Evolutionary conservation across 129 eudicot species (phyloP).

Genomic region (Chrysanthemum makinoi): DNA sequence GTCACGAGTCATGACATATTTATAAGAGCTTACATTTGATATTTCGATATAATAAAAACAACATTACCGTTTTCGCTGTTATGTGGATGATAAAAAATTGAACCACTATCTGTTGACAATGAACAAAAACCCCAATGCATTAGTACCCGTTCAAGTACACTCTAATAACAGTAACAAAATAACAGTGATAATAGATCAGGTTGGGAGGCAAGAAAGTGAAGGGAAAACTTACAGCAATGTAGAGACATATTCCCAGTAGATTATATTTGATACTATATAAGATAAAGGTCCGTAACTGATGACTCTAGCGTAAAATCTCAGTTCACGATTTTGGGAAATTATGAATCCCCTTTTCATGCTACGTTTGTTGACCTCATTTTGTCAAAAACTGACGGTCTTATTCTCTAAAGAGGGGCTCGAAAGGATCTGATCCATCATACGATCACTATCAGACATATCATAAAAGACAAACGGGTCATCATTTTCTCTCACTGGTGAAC

Average conservation of each 20-base stretch:
- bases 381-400: not conserved
- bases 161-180: too few species aligned
- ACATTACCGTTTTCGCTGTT: not conserved
- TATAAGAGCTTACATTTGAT: not conserved
- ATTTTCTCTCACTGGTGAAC: conserved; percentile 27
- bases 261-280: too few species aligned
- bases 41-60: not conserved
- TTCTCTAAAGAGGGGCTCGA: conserved; percentile 34
- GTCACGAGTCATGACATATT: not conserved
- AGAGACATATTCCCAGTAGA: too few species aligned
- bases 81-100: not conserved
- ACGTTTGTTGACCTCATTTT: too few species aligned
- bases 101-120: conserved; percentile 5
- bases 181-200: too few species aligned
- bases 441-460: conserved; percentile 45
- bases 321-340: too few species aligned
- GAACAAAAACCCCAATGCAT: not conserved
- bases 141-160: not conserved
- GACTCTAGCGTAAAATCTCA: too few species aligned
- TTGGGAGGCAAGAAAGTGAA: too few species aligned
- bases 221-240: too few species aligned
- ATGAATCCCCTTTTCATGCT: too few species aligned
- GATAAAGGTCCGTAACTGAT: too few species aligned
- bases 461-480: conserved; percentile 35
- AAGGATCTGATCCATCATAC: conserved; percentile 63